Evolutionary conservation across 1,284 basidiomycete genomes (phyloP).

Genomic region (Mycena citricolor): DNA sequence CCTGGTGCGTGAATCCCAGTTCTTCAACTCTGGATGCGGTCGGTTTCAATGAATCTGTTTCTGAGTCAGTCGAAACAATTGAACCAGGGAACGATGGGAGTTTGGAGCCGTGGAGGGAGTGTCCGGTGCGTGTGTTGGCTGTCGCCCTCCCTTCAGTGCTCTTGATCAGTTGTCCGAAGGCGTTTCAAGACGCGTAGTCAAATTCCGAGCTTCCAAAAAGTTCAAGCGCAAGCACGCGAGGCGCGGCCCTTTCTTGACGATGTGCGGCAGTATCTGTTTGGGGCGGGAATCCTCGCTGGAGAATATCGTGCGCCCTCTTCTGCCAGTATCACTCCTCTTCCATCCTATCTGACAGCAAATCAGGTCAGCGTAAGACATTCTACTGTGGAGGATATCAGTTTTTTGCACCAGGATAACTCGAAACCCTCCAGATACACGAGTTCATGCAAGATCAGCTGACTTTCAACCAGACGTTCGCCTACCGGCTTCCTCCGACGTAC

Average conservation of each 20-base stretch:
- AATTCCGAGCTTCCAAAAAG: conserved; percentile 55
- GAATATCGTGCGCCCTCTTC: conserved; percentile 58
- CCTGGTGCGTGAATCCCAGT: too few relatives aligned
- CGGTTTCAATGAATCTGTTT: too few relatives aligned
- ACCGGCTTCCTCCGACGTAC: conserved; percentile 68
- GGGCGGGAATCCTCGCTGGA: conserved; percentile 62
- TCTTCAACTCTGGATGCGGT: too few relatives aligned
- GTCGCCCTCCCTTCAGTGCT: conserved; percentile 1
- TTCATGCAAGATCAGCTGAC: conserved; percentile 72
- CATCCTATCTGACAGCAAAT: too few relatives aligned
- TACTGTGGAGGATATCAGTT: too few relatives aligned
- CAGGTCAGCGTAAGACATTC: too few relatives aligned
- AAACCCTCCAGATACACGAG: conserved; percentile 62
- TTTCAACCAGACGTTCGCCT: conserved; percentile 78
- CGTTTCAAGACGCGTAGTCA: conserved; percentile 62
- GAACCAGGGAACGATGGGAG: conserved; percentile 81
- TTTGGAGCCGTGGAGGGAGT: conserved; percentile 83
- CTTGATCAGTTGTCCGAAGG: conserved; percentile 33
- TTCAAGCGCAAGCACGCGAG: conserved; percentile 61
- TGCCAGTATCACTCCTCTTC: too few relatives aligned
- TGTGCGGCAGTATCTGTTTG: conserved; percentile 68
- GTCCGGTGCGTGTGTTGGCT: conserved; percentile 50
- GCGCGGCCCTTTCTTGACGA: conserved; percentile 65
- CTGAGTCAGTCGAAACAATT: conserved; percentile 66
- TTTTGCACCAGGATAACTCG: conserved; percentile 1